These are phyloP conservation scores for Backusella psychrophila DNA, from an alignment of 192 early-diverging fungal genomes.

Conservation along the genomic window DNA sequence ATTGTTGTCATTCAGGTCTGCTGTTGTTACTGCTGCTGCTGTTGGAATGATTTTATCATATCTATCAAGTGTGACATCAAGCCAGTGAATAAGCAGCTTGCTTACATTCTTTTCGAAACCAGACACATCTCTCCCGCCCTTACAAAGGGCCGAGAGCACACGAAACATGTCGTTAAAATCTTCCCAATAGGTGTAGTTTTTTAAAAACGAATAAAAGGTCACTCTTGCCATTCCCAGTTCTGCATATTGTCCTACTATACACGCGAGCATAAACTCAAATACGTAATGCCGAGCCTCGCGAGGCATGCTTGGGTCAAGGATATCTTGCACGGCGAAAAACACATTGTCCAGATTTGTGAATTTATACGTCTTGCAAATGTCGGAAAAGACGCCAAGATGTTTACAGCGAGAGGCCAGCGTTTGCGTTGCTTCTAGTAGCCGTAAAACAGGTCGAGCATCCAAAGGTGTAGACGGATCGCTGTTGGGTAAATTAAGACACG, in stretches of 20 bases:
- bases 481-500: constrained; percentile 31
- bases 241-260: constrained; percentile 53
- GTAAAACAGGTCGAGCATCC: constrained; percentile 50
- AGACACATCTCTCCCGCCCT: constrained; percentile 55
- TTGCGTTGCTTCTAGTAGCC: constrained; percentile 37
- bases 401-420: constrained; percentile 40
- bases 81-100: constrained; percentile 47
- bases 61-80: constrained; percentile 42
- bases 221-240: constrained; percentile 55
- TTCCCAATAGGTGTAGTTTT: constrained; percentile 44
- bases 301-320: constrained; percentile 42
- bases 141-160: constrained; percentile 48
- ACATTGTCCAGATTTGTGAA: constrained; percentile 54
- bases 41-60: constrained; percentile 2
- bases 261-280: constrained; percentile 60
- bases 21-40: neutral
- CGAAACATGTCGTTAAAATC: constrained; percentile 52
- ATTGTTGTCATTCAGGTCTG: neutral
- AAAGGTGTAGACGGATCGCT: constrained; percentile 33
- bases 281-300: constrained; percentile 49
- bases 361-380: constrained; percentile 45
- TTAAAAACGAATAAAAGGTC: constrained; percentile 53
- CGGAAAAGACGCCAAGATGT: constrained; percentile 46
- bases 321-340: constrained; percentile 48
- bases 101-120: constrained; percentile 59